These are phyloP conservation scores for Candida oleophila DNA, from an alignment of 805 yeast genomes.

Conservation along the genomic window DNA sequence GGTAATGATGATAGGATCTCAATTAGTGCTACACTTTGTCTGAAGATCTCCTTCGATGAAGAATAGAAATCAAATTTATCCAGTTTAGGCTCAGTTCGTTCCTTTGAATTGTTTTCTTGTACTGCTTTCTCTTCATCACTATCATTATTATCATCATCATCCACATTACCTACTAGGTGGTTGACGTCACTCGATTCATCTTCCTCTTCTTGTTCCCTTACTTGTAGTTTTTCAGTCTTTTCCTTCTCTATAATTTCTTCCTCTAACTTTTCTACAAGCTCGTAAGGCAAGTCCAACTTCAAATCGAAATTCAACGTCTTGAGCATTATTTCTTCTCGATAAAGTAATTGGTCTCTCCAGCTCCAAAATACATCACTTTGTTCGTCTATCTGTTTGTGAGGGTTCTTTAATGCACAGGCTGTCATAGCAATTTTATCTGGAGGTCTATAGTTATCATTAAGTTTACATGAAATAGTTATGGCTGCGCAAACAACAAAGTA, in stretches of 20 bases:
- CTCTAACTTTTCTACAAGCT: constrained; percentile 24
- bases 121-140: too few species aligned
- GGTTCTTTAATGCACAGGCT: constrained; percentile 35
- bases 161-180: constrained; percentile 2
- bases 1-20: constrained; percentile 42
- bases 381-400: constrained; percentile 33
- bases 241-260: not conserved
- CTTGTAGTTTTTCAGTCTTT: constrained; percentile 1
- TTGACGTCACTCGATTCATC: constrained; percentile 3
- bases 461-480: constrained; percentile 40
- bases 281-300: constrained; percentile 38
- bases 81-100: not conserved
- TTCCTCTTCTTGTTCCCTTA: constrained; percentile 15
- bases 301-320: constrained; percentile 40
- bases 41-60: constrained; percentile 19
- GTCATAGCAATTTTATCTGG: constrained; percentile 43
- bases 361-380: constrained; percentile 42
- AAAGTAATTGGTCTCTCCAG: constrained; percentile 44
- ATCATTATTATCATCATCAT: not conserved
- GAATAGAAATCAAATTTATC: constrained; percentile 9
- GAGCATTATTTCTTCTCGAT: constrained; percentile 41
- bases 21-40: constrained; percentile 31
- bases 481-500: constrained; percentile 46
- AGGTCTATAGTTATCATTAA: constrained; percentile 41
- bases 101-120: not conserved